Evolutionary conservation across 208 protist genomes (phyloP).

Genomic region (Leishmania tropica): DNA sequence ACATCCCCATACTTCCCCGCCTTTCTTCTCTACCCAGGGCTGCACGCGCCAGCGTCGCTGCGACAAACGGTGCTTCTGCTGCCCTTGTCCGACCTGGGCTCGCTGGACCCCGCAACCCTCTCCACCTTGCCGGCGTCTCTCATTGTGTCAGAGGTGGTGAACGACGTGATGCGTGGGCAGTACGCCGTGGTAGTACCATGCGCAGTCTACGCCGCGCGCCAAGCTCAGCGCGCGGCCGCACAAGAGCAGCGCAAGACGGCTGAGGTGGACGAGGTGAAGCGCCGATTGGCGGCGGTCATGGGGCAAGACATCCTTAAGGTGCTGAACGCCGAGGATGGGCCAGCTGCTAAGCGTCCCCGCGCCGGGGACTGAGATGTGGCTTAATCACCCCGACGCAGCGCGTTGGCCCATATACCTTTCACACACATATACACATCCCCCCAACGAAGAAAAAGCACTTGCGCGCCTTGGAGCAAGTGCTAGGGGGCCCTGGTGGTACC

Average conservation of each 20-base stretch:
- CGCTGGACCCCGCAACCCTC: conserved; percentile 24
- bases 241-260: conserved; percentile 24
- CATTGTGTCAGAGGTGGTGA: conserved; percentile 52
- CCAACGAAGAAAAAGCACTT: neutral
- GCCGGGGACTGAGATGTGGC: conserved; percentile 3
- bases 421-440: neutral
- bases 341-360: conserved; percentile 15
- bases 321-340: conserved; percentile 24
- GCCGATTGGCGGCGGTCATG: conserved; percentile 40
- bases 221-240: conserved; percentile 30
- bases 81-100: conserved; percentile 23
- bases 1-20: conserved; percentile 38
- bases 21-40: conserved; percentile 46
- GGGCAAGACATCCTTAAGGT: conserved; percentile 30
- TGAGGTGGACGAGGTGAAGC: conserved; percentile 54
- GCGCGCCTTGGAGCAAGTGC: neutral
- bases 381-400: neutral
- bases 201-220: conserved; percentile 39
- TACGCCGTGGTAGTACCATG: conserved; percentile 51
- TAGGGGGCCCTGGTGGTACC: neutral
- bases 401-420: neutral
- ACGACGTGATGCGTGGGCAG: conserved; percentile 41
- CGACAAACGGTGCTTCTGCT: conserved; percentile 30
- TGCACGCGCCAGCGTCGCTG: conserved; percentile 15
- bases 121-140: conserved; percentile 45